Evolutionary conservation across 1,284 basidiomycete species (phyloP).

Genomic region (Hemileia vastatrix): DNA sequence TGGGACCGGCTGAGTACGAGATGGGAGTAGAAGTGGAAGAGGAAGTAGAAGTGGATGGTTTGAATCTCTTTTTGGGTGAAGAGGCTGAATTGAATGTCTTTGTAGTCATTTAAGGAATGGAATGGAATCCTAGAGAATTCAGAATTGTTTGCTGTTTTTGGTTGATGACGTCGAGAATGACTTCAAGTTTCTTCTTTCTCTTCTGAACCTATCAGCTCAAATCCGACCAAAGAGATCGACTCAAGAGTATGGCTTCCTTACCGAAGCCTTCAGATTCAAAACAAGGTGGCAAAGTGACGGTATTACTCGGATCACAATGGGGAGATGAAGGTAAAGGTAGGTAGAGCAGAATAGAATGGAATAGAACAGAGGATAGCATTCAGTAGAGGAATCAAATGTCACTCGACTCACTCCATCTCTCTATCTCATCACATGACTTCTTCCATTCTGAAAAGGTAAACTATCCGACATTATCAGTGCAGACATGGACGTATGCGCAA

Average conservation of each 20-base stretch:
- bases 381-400: conserved; percentile 1
- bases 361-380: not conserved
- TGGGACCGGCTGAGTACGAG: not conserved
- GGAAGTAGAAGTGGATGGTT: not conserved
- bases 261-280: no score
- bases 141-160: no score
- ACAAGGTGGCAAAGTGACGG: conserved; percentile 27
- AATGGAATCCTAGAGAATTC: no score
- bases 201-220: no score
- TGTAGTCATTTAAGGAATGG: no score
- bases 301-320: conserved; percentile 22
- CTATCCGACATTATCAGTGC: conserved; percentile 48
- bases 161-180: no score
- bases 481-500: conserved; percentile 81
- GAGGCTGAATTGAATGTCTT: not conserved
- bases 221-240: no score
- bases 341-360: no score
- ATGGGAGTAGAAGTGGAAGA: not conserved
- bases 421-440: not conserved
- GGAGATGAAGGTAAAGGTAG: conserved; percentile 24
- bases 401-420: not conserved
- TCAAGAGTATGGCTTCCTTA: no score
- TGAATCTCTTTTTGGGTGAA: not conserved
- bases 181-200: no score
- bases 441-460: conserved; percentile 30